A percentile compares a stretch with the other conserved stretches of the same genome.
Evolutionary conservation across 495 filamentous ascomycete genomes (phyloP).

Genomic region (Daldinia bambusicola): DNA sequence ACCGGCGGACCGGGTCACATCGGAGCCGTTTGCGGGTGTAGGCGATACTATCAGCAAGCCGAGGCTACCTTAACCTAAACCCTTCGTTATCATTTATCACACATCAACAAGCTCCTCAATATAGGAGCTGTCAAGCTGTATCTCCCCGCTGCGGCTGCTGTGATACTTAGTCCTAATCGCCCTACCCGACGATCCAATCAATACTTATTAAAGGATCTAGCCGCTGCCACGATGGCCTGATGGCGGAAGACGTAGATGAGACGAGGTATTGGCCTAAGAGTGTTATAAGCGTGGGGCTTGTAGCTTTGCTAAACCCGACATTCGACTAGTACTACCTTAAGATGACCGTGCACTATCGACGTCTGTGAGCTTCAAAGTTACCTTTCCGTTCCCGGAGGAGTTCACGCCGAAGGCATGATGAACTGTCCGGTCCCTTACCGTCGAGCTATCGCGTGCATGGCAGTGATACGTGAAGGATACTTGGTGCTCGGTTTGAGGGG

Average conservation of each 20-base stretch:
- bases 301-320: conserved; percentile 22
- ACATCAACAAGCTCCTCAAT: conserved; percentile 19
- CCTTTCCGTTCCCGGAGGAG: not conserved
- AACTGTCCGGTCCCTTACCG: conserved; percentile 10
- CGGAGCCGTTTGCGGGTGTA: conserved; percentile 22
- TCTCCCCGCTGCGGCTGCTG: not conserved
- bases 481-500: conserved; percentile 4
- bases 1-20: conserved; percentile 32
- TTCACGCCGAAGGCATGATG: conserved; percentile 13
- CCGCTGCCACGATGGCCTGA: conserved; percentile 10
- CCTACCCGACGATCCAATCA: conserved; percentile 24
- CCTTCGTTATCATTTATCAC: conserved; percentile 7
- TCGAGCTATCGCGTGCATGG: conserved; percentile 3
- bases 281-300: conserved; percentile 3
- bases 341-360: conserved; percentile 14
- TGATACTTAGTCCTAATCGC: conserved; percentile 11
- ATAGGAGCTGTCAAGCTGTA: not conserved
- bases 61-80: conserved; percentile 26
- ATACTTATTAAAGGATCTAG: not conserved
- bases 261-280: conserved; percentile 5
- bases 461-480: conserved; percentile 16
- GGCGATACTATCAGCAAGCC: conserved; percentile 4
- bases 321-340: conserved; percentile 13
- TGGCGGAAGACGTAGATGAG: conserved; percentile 14
- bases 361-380: not conserved